A percentile compares a stretch with the other conserved stretches of the same genome.
Conservation (phyloP, 2,329 filamentous ascomycete genomes). For the Fusarium sp. region DNA sequence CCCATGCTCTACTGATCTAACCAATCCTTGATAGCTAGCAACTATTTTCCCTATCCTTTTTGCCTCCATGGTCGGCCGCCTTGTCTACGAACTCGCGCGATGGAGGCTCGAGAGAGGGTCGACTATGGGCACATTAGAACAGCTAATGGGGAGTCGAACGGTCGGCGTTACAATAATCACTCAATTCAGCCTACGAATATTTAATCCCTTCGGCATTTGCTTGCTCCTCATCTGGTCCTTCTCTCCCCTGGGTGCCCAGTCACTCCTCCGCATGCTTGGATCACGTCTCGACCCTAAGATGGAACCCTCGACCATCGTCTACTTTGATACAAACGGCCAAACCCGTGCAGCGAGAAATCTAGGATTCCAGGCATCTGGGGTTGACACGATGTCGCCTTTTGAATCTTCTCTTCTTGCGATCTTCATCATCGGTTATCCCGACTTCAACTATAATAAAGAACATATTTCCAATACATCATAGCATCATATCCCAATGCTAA, state of each 20-base stretch:
- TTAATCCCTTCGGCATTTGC: background rate
- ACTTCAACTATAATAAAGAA: too few relatives aligned
- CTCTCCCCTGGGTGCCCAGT: background rate
- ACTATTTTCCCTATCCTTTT: background rate
- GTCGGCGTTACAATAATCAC: background rate
- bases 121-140: background rate
- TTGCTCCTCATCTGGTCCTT: background rate
- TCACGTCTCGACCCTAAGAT: background rate
- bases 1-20: accelerated
- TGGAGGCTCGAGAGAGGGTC: background rate
- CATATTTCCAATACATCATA: too few relatives aligned
- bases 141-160: background rate
- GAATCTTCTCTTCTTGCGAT: too few relatives aligned
- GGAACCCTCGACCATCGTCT: background rate
- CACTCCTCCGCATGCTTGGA: background rate
- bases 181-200: background rate
- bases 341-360: background rate
- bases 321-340: background rate
- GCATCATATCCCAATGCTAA: too few relatives aligned
- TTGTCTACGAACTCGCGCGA: background rate
- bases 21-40: background rate
- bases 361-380: background rate
- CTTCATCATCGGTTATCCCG: too few relatives aligned
- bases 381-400: background rate
- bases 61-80: background rate